Evolutionary conservation across 345 rosid genomes (phyloP).

Genomic region (Populus pruinosa): DNA sequence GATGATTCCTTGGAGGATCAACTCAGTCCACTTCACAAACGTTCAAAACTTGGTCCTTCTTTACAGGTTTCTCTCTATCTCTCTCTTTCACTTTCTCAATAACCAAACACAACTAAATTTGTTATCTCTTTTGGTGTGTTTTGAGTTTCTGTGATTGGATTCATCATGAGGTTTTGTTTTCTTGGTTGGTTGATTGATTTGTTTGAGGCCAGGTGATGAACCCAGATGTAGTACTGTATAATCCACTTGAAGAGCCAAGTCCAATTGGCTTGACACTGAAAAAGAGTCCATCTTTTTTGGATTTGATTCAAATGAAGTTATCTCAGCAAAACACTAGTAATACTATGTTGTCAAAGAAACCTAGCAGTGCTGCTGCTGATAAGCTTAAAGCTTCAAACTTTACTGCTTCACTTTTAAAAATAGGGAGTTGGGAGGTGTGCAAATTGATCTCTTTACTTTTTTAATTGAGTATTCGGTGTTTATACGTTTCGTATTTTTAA

Average conservation of each 20-base stretch:
- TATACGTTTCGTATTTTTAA: background rate
- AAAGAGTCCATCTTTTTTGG: slow-evolving; percentile 92
- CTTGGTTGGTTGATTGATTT: background rate
- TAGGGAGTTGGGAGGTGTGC: slow-evolving; percentile 86
- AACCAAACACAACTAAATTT: background rate
- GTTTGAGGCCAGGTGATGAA: background rate
- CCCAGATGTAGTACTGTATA: slow-evolving; percentile 26
- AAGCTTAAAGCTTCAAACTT: slow-evolving; percentile 96
- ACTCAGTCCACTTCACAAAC: slow-evolving; percentile 35
- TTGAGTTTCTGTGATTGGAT: background rate
- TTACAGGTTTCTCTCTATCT: slow-evolving; percentile 23
- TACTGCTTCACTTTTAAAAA: slow-evolving; percentile 67
- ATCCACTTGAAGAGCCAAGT: slow-evolving; percentile 89
- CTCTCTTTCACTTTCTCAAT: background rate
- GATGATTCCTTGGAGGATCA: slow-evolving; percentile 32
- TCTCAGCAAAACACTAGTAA: slow-evolving; percentile 45
- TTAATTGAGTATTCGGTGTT: background rate
- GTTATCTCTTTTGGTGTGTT: background rate
- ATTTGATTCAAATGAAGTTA: slow-evolving; percentile 84
- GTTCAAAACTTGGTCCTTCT: slow-evolving; percentile 33
- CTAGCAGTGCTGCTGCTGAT: slow-evolving; percentile 37
- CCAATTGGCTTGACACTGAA: slow-evolving; percentile 82
- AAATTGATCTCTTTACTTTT: background rate
- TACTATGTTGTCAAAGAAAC: slow-evolving; percentile 32
- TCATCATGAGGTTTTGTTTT: background rate